These are phyloP conservation scores for Galeopsis tetrahit DNA, from an alignment of 257 asterid genomes.

Conservation along the genomic window DNA sequence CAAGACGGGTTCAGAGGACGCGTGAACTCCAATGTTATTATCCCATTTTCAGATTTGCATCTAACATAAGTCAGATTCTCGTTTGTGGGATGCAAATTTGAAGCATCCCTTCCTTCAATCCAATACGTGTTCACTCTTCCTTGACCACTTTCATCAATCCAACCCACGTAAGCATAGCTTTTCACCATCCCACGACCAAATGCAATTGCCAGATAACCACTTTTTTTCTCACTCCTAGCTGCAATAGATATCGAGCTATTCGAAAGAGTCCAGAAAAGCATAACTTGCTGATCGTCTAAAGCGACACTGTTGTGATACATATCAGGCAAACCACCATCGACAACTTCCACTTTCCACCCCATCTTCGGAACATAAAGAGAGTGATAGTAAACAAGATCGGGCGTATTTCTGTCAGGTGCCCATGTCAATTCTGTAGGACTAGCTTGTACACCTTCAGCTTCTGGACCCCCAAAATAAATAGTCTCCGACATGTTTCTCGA, in stretches of 20 bases:
- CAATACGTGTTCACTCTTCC: slow-evolving; percentile 92
- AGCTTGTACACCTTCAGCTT: slow-evolving; percentile 93
- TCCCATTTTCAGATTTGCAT: slow-evolving; percentile 95
- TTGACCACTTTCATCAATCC: slow-evolving; percentile 78
- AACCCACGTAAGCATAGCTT: slow-evolving; percentile 91
- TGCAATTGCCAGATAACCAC: slow-evolving; percentile 94
- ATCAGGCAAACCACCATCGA: slow-evolving; percentile 96
- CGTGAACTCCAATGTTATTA: slow-evolving; percentile 89
- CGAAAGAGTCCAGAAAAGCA: slow-evolving; percentile 90
- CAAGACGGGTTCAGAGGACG: slow-evolving; percentile 86
- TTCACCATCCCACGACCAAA: slow-evolving; percentile 91
- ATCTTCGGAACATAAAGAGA: slow-evolving; percentile 78
- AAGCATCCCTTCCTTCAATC: slow-evolving; percentile 81
- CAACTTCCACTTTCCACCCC: slow-evolving; percentile 99
- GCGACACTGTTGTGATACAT: slow-evolving; percentile 91
- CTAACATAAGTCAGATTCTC: slow-evolving; percentile 90
- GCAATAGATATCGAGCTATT: slow-evolving; percentile 87
- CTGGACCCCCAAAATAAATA: slow-evolving; percentile 90
- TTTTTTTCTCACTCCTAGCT: slow-evolving; percentile 90
- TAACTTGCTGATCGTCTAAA: slow-evolving; percentile 96
- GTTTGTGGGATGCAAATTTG: slow-evolving; percentile 67
- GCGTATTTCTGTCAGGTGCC: slow-evolving; percentile 97
- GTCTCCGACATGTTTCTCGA: slow-evolving; percentile 78
- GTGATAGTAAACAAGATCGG: slow-evolving; percentile 91
- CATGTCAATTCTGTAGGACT: slow-evolving; percentile 77